A percentile compares a stretch with the other conserved stretches of the same genome.
These are phyloP conservation scores for Danielozyma ontarioensis DNA, from an alignment of 805 yeast species.

Conservation along the genomic window DNA sequence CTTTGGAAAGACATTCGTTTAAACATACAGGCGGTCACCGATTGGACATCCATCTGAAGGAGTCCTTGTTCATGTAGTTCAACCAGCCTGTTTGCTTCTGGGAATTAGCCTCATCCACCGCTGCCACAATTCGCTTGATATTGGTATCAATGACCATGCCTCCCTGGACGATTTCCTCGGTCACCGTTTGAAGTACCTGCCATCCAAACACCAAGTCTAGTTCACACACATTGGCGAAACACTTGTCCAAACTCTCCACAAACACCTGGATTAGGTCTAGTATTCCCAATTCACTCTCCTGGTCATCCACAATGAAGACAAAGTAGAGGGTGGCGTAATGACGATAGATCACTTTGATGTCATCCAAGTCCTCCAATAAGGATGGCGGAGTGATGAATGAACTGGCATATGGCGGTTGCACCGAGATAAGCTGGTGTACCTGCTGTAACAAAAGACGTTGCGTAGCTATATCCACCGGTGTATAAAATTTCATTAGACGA, in stretches of 20 bases:
- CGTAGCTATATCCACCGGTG: constrained; percentile 81
- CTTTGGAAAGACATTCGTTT: no score
- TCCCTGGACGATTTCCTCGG: constrained; percentile 92
- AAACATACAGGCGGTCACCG: no score
- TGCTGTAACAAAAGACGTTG: constrained; percentile 78
- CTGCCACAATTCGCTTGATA: constrained; percentile 71
- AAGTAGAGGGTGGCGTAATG: constrained; percentile 95
- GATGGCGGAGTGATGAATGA: constrained; percentile 90
- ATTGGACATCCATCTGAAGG: no score
- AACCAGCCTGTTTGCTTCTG: constrained; percentile 33
- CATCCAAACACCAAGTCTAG: constrained; percentile 96
- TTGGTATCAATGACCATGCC: constrained; percentile 97
- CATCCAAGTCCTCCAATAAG: constrained; percentile 60
- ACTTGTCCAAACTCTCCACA: constrained; percentile 89
- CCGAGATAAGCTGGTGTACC: constrained; percentile 70
- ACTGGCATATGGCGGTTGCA: constrained; percentile 71
- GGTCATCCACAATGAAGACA: constrained; percentile 93
- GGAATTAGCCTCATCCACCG: constrained; percentile 68
- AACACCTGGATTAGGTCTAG: constrained; percentile 92
- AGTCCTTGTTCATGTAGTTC: constrained; percentile 16
- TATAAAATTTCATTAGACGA: constrained; percentile 83
- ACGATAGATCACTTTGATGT: constrained; percentile 84
- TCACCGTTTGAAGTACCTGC: constrained; percentile 90
- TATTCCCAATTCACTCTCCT: constrained; percentile 91
- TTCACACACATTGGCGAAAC: constrained; percentile 93